These are phyloP conservation scores for Hanseniaspora hatyaiensis DNA, from an alignment of 805 yeast species.

Conservation along the genomic window DNA sequence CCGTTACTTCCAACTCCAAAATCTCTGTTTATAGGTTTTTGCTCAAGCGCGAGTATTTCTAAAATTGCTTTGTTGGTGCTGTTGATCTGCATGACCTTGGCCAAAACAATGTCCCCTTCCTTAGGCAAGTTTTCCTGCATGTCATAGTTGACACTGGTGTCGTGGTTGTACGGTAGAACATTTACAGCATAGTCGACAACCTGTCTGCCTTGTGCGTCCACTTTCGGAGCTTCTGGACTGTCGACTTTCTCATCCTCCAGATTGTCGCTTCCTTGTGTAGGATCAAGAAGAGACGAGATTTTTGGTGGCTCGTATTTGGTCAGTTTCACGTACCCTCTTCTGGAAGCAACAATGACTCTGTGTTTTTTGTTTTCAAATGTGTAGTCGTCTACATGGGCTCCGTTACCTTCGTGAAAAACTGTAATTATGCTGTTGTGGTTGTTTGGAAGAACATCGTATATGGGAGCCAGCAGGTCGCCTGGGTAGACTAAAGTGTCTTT, in stretches of 20 bases:
- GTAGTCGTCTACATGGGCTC: constrained; percentile 44
- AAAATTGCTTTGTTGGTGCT: constrained; percentile 60
- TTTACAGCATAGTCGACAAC: constrained; percentile 24
- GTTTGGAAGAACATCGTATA: constrained; percentile 28
- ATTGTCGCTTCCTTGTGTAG: constrained; percentile 13
- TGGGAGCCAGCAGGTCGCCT: constrained; percentile 67
- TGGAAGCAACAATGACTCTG: constrained; percentile 43
- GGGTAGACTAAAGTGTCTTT: constrained; percentile 42
- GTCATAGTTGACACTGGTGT: constrained; percentile 21
- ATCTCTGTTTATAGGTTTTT: constrained; percentile 46
- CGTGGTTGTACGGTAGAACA: constrained; percentile 23
- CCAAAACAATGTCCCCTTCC: constrained; percentile 74
- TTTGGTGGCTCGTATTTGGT: constrained; percentile 23
- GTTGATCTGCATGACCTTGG: constrained; percentile 51
- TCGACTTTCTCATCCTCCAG: constrained; percentile 11
- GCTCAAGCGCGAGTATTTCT: constrained; percentile 62
- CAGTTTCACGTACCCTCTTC: constrained; percentile 45
- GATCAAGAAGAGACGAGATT: constrained; percentile 10
- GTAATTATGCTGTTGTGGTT: constrained; percentile 26
- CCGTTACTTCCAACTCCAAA: constrained; percentile 57
- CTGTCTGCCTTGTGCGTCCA: constrained; percentile 16
- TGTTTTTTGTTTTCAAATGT: constrained; percentile 30
- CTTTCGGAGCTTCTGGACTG: too few relatives aligned
- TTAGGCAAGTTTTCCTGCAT: constrained; percentile 52
- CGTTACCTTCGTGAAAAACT: constrained; percentile 51